These are phyloP conservation scores for Leccinum fuscescens DNA, from an alignment of 1,284 basidiomycete species.

Conservation along the genomic window DNA sequence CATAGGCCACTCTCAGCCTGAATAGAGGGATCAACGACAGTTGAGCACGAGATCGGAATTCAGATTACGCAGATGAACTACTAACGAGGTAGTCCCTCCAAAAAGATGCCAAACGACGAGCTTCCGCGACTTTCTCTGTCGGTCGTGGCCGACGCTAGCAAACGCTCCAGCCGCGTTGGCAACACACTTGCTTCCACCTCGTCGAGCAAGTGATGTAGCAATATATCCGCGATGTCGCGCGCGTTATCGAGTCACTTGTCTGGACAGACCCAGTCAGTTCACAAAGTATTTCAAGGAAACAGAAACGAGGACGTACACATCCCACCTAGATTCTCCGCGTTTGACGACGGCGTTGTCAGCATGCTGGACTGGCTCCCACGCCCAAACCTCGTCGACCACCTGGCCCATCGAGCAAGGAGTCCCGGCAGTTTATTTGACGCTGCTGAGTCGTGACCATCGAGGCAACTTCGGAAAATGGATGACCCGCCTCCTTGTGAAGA, in stretches of 20 bases:
- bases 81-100: constrained; percentile 71
- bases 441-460: background rate
- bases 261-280: background rate
- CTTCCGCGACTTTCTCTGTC: constrained; percentile 42
- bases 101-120: constrained; percentile 81
- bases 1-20: constrained; percentile 60
- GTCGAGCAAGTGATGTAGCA: constrained; percentile 59
- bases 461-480: background rate
- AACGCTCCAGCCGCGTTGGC: constrained; percentile 64
- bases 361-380: constrained; percentile 75
- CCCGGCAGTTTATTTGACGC: constrained; percentile 40
- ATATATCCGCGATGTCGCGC: constrained; percentile 73
- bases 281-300: background rate
- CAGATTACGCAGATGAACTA: constrained; percentile 3
- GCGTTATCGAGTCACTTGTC: constrained; percentile 71
- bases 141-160: constrained; percentile 42
- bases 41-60: background rate
- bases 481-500: constrained; percentile 72
- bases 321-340: constrained; percentile 51
- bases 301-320: constrained; percentile 40
- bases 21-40: background rate
- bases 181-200: constrained; percentile 34
- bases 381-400: constrained; percentile 74
- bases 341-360: constrained; percentile 68
- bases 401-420: constrained; percentile 41